Evolutionary conservation across 495 filamentous ascomycete species (phyloP), one percentile per base, ranked within the genome.

Genomic region (Podospora pseudoanserina): DNA sequence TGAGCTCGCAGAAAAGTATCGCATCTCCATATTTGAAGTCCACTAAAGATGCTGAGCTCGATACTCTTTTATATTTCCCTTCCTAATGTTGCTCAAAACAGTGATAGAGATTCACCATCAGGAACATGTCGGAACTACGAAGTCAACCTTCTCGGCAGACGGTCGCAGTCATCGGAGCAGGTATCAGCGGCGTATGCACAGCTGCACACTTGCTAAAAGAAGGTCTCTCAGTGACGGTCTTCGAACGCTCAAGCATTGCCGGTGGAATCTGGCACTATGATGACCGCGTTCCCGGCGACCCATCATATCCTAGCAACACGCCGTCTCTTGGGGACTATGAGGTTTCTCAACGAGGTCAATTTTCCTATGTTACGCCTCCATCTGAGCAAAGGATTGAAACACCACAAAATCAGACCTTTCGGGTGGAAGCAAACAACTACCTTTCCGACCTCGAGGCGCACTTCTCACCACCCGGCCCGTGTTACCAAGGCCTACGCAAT

Each of bases 241-340:
- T 88, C 71, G 89, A 92, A 70, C 83, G 89, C 49, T 86, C 83
- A 30, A 76, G 80, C 59, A 79, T 77, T 3, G 77, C 85, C 19
- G 88, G 90, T 9, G 89, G 89, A 13, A 82, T 87, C 44, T 91
- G 89, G 89, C 87, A 87, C 16, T 90, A 85, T 68, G 87, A 90
- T 67, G 85, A 87, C 67, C 84, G 84, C 20, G 68, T 79, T 15
- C 82, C 88, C 19, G 77, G 83, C 9, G 88, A 90, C 61, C 84
- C 86, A 0, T 73, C 78, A 2, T 91, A 87, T 75, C 87, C 88
- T 16, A 82, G 81, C 15, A 72, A 79, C 5, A 75, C 74, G 26
- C 84, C 88, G 4, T 77, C 76, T 2, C 27, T 26, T 15, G 76
- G 75, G 1, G 75, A 78, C 56, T 73, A 74, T 58, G 59, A 63